phyloP scores from a whole-genome alignment of 805 yeast genomes.

The Peterozyma toletana region DNA sequence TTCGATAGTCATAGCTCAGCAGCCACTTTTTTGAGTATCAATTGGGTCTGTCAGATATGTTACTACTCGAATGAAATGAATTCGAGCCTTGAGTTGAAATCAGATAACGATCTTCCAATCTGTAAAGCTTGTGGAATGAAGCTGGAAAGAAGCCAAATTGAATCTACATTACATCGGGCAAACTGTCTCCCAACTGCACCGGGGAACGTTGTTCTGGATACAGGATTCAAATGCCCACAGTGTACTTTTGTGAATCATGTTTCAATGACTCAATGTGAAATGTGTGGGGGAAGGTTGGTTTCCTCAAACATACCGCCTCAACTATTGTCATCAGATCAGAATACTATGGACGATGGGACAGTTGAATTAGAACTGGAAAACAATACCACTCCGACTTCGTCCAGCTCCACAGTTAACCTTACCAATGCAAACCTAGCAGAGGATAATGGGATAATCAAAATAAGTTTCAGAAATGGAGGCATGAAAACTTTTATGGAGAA shows the following conservation, averaged over 20 bases:
- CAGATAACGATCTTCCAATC: conserved; percentile 26
- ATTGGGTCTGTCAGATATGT: conserved; percentile 91
- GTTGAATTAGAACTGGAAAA: conserved; percentile 9
- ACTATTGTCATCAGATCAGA: neutral
- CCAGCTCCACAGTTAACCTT: conserved; percentile 1
- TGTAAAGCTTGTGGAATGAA: conserved; percentile 63
- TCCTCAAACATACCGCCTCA: conserved; percentile 17
- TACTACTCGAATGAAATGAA: conserved; percentile 50
- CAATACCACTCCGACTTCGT: conserved; percentile 2
- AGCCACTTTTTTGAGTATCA: conserved; percentile 7
- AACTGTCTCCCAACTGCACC: conserved; percentile 2
- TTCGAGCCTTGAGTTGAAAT: neutral
- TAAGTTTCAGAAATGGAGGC: conserved; percentile 75
- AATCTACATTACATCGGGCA: conserved; percentile 10
- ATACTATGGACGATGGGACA: neutral
- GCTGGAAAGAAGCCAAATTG: conserved; percentile 28
- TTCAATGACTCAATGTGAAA: conserved; percentile 69
- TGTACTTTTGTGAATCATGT: conserved; percentile 77
- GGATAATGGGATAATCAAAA: conserved; percentile 38
- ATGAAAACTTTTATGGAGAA: conserved; percentile 44
- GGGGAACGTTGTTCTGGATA: conserved; percentile 8
- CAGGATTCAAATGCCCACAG: conserved; percentile 36
- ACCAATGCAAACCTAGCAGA: conserved; percentile 16
- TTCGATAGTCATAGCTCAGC: neutral
- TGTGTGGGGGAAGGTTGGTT: conserved; percentile 64